A percentile compares a stretch with the other conserved stretches of the same genome.
Conservation (phyloP, 345 rosid species). For the Eutrema yunnanense region DNA sequence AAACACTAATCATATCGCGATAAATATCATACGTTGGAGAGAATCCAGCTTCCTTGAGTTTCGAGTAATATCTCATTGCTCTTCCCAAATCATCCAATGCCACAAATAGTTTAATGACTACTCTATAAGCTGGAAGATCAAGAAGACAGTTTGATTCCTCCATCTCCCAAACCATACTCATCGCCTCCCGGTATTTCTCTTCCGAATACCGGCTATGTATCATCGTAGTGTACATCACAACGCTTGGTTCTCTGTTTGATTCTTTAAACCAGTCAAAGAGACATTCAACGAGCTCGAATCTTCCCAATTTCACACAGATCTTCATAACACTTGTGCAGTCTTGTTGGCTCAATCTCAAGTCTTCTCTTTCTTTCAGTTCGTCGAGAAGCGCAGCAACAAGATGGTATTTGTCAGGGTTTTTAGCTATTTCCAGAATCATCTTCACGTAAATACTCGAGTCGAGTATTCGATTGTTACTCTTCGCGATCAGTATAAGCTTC, state of each 20-base stretch:
- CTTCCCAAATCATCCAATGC: conserved; percentile 70
- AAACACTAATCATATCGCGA: conserved; percentile 46
- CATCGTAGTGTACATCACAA: conserved; percentile 82
- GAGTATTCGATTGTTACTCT: conserved; percentile 48
- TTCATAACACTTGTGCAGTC: conserved; percentile 88
- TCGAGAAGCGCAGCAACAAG: conserved; percentile 47
- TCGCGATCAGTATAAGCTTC: conserved; percentile 56
- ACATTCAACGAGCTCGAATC: conserved; percentile 57
- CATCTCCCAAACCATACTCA: conserved; percentile 86
- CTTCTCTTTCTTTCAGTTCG: conserved; percentile 65
- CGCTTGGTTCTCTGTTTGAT: conserved; percentile 47
- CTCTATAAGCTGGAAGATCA: conserved; percentile 86
- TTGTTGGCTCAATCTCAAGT: conserved; percentile 56
- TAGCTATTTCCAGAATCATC: conserved; percentile 62
- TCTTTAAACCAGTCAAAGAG: conserved; percentile 60
- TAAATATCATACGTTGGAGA: conserved; percentile 68
- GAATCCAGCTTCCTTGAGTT: conserved; percentile 81
- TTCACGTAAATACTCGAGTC: conserved; percentile 63
- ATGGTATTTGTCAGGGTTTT: conserved; percentile 59
- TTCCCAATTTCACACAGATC: conserved; percentile 51
- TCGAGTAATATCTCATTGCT: conserved; percentile 69
- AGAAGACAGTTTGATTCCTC: conserved; percentile 63
- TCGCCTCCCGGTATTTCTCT: conserved; percentile 64
- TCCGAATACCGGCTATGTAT: conserved; percentile 65
- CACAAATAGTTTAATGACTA: conserved; percentile 63